These are phyloP conservation scores for Chlamydomonas urium DNA, from an alignment of 139 green algal species.

Conservation along the genomic window DNA sequence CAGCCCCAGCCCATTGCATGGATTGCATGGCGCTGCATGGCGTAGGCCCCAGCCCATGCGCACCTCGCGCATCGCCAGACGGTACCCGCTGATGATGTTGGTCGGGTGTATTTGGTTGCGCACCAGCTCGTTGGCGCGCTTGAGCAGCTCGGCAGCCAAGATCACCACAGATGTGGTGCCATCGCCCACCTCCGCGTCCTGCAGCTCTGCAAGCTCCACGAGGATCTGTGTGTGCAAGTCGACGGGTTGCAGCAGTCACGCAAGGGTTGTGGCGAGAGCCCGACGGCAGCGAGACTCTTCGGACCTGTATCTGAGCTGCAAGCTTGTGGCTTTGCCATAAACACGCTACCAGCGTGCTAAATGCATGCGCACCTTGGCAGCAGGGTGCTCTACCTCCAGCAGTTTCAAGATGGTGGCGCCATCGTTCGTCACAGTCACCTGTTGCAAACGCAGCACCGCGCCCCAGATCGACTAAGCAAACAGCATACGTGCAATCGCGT, in stretches of 20 bases:
- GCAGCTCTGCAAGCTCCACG: conserved; percentile 97
- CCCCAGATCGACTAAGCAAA: too few relatives aligned
- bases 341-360: background rate
- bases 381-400: conserved; percentile 97
- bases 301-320: too few relatives aligned
- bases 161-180: conserved; percentile 99
- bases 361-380: conserved; percentile 84
- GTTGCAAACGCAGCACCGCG: too few relatives aligned
- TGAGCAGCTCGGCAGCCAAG: conserved; percentile 93
- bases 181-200: conserved; percentile 98
- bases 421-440: conserved; percentile 99
- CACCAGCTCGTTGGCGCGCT: conserved; percentile 92
- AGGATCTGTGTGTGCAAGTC: too few relatives aligned
- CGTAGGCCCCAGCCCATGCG: conserved; percentile 17
- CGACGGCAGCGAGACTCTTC: too few relatives aligned
- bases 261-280: too few relatives aligned
- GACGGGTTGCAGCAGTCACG: too few relatives aligned
- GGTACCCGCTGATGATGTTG: conserved; percentile 95
- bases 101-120: conserved; percentile 95
- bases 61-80: conserved; percentile 93
- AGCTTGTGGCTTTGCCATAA: too few relatives aligned
- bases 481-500: too few relatives aligned
- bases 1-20: too few relatives aligned
- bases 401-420: conserved; percentile 98
- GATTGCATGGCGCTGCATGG: too few relatives aligned